These are phyloP conservation scores for Coniochaeta sp. DNA, from an alignment of 2,329 filamentous ascomycete species.

Conservation along the genomic window DNA sequence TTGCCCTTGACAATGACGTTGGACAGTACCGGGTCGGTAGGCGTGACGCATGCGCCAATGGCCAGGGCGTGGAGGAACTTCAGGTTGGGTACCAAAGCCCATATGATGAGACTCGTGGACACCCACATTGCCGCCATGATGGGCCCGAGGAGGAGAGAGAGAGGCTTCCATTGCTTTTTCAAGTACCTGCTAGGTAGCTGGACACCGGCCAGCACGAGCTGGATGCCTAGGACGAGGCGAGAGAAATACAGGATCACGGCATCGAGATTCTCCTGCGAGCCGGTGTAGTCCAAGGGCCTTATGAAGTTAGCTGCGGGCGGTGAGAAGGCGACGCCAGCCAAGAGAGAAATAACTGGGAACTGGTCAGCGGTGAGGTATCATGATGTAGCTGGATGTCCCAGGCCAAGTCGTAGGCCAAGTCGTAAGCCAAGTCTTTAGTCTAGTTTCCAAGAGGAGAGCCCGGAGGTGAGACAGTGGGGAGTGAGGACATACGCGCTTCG, in stretches of 20 bases:
- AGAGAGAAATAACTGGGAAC: slow-evolving; percentile 66
- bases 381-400: not conserved
- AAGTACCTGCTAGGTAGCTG: slow-evolving; percentile 82
- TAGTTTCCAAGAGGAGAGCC: not conserved
- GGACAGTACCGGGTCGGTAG: slow-evolving; percentile 81
- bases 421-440: not conserved
- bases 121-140: slow-evolving; percentile 88
- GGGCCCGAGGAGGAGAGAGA: slow-evolving; percentile 70
- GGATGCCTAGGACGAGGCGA: slow-evolving; percentile 80
- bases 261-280: slow-evolving; percentile 51
- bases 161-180: slow-evolving; percentile 67
- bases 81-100: slow-evolving; percentile 64
- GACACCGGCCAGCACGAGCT: slow-evolving; percentile 81
- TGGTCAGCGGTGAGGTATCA: not conserved
- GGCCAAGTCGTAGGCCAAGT: not conserved
- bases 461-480: not conserved
- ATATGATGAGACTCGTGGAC: slow-evolving; percentile 69
- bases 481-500: slow-evolving; percentile 63
- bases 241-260: slow-evolving; percentile 77
- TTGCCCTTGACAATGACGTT: slow-evolving; percentile 90
- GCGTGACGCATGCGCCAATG: slow-evolving; percentile 81
- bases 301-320: slow-evolving; percentile 72
- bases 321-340: slow-evolving; percentile 72
- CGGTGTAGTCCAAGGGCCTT: slow-evolving; percentile 67
- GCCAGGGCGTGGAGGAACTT: slow-evolving; percentile 72